Conservation (phyloP, 169 alveolate species). For the Plasmodium sp. region DNA sequence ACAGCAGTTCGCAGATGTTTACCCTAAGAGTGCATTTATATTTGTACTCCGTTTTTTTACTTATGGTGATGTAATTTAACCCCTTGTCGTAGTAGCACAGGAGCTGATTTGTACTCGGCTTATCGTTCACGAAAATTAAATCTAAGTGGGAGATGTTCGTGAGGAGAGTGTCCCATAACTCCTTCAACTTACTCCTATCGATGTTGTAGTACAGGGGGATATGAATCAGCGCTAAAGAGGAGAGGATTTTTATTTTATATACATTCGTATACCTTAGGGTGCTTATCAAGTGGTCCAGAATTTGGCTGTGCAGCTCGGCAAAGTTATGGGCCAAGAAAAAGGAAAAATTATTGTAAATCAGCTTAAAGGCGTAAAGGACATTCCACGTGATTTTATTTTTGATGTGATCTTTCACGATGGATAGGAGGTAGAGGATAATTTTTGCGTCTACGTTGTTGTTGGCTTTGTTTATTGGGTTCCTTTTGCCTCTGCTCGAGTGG, state of each 20-base stretch:
- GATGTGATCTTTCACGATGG: constrained; percentile 50
- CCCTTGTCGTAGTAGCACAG: constrained; percentile 11
- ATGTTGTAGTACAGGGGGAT: constrained; percentile 67
- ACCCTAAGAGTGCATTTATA: constrained; percentile 60
- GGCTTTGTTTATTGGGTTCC: neutral
- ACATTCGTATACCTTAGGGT: constrained; percentile 64
- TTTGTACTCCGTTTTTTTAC: constrained; percentile 71
- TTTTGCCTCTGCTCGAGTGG: constrained; percentile 2
- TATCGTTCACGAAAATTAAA: neutral
- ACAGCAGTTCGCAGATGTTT: constrained; percentile 55
- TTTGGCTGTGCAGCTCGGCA: constrained; percentile 29
- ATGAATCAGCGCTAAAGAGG: constrained; percentile 71
- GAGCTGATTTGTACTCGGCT: neutral
- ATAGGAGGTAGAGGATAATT: constrained; percentile 70
- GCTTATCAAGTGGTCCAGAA: constrained; percentile 40
- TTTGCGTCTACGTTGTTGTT: constrained; percentile 50
- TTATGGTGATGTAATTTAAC: constrained; percentile 28
- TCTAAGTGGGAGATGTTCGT: constrained; percentile 40
- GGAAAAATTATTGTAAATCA: constrained; percentile 69
- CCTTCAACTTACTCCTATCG: constrained; percentile 15
- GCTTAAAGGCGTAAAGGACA: constrained; percentile 67
- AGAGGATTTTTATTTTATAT: constrained; percentile 74
- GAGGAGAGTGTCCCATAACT: constrained; percentile 51
- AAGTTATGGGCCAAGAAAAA: constrained; percentile 56
- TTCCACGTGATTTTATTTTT: constrained; percentile 75